Base-by-base conservation (phyloP, 2,329 filamentous ascomycete species). In the Scedosporium boydii region DNA sequence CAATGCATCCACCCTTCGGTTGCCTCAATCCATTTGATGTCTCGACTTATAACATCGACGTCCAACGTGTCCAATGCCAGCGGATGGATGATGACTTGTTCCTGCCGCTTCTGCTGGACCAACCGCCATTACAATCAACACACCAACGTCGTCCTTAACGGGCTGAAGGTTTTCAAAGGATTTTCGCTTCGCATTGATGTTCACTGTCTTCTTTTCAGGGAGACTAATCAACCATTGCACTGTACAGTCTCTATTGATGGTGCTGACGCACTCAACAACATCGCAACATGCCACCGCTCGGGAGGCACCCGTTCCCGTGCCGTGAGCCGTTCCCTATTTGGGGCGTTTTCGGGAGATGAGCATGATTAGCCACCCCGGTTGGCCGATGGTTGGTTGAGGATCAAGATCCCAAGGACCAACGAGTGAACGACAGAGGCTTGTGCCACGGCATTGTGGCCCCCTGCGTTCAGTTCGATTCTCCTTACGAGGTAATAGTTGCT, bases 51-150 rank as follows among this genome's bases (percentile, higher is more conserved):
- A 23, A 18, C 7, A 23, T 29, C 12, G 21, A 23, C 23, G 27
- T 55, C 21, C 55, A 58, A 58, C 55, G 55, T 58, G 55, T 41
- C 34, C 26, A 58, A n/a, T 58, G 55, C 55, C 55, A 58, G 27
- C 55, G 23, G 27, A 41, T 38, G 34, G 29, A 58, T 55, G 51
- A 55, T 58, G 55, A 58, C 55, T 58, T 58, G 55, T 56, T 48
- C 44, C 18, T 21, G 44, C 44, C 18, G 44, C 44, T n/a, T 21
- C 16, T n/a, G 44, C 51, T 56, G 51, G 51, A 56, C 51, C 21
- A 56, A 56, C 21, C 21, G 51, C 7, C 55, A n/a, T 27, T 23
- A 6, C 55, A 55, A 23, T 55, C 51, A 55, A 26, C 51, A 55
- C 51, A 55, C 51, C 51, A 23, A 55, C 18, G 29, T 27, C 12